Evolutionary conservation across 805 yeast genomes (phyloP).

Genomic region (Priceomyces fermenticarens): DNA sequence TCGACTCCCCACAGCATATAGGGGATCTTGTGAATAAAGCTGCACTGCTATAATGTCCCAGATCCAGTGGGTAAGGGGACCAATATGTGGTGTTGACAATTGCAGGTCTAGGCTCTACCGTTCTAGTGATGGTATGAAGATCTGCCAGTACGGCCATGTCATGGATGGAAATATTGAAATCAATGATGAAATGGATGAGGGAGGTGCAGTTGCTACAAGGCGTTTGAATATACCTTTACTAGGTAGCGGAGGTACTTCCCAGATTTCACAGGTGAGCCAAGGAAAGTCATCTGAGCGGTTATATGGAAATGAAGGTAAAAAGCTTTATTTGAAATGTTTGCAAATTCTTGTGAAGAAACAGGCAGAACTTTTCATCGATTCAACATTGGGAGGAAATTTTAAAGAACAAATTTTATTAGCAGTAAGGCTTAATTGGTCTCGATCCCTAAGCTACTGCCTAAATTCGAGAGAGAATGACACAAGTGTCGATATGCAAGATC

Average conservation of each 20-base stretch:
- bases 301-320: constrained; percentile 49
- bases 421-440: constrained; percentile 35
- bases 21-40: too few species aligned
- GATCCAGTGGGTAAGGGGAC: constrained; percentile 59
- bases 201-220: constrained; percentile 45
- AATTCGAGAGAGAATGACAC: constrained; percentile 7
- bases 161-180: constrained; percentile 74
- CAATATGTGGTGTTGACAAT: constrained; percentile 85
- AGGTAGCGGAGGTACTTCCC: constrained; percentile 24
- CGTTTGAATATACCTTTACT: constrained; percentile 47
- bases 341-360: constrained; percentile 54
- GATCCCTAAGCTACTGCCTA: constrained; percentile 13
- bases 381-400: constrained; percentile 11
- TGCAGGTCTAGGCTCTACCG: constrained; percentile 80
- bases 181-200: constrained; percentile 78
- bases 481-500: background rate
- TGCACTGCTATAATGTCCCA: constrained; percentile 6
- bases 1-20: too few species aligned
- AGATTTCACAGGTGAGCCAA: constrained; percentile 18
- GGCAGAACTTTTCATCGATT: constrained; percentile 15
- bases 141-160: constrained; percentile 91
- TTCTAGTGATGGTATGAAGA: constrained; percentile 68
- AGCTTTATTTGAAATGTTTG: constrained; percentile 42
- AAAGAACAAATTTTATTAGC: constrained; percentile 17
- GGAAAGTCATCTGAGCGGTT: constrained; percentile 16